A percentile compares a stretch with the other conserved stretches of the same genome.
Conservation (phyloP, 2,329 filamentous ascomycete genomes). For the Penicillium glabrum region DNA sequence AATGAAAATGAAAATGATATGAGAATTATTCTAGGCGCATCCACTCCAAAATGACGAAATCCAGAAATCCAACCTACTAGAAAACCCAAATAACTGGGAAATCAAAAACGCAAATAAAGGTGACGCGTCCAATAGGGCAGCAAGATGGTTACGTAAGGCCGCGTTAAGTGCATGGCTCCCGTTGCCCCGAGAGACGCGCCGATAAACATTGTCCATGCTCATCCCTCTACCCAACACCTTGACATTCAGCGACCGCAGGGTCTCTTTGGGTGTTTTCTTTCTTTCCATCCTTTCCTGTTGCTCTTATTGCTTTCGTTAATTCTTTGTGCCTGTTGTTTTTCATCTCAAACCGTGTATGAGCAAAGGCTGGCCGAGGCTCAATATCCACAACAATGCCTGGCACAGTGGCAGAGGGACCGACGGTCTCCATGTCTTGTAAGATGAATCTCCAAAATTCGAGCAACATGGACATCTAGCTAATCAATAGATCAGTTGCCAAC, state of each 20-base stretch:
- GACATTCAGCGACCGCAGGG: slow-evolving; percentile 21
- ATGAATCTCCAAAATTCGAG: not conserved
- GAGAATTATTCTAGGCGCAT: not conserved
- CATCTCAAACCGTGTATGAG: slow-evolving; percentile 25
- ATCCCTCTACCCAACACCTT: slow-evolving; percentile 18
- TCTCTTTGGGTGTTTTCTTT: slow-evolving; percentile 13
- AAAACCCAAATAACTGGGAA: not conserved
- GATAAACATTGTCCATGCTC: slow-evolving; percentile 19
- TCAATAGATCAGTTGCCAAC: slow-evolving; percentile 69
- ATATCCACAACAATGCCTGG: slow-evolving; percentile 55
- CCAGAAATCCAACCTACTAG: too few relatives aligned
- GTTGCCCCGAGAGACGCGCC: slow-evolving; percentile 27
- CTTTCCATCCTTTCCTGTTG: not conserved
- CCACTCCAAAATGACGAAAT: not conserved
- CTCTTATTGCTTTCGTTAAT: slow-evolving; percentile 10
- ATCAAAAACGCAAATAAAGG: not conserved
- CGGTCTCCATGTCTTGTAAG: slow-evolving; percentile 68
- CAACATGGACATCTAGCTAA: slow-evolving; percentile 1
- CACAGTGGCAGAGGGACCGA: slow-evolving; percentile 61
- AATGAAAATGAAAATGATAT: slow-evolving; percentile 3
- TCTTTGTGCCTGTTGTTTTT: slow-evolving; percentile 8
- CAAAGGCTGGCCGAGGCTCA: slow-evolving; percentile 40
- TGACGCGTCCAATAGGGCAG: slow-evolving; percentile 5
- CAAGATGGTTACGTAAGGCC: slow-evolving; percentile 11
- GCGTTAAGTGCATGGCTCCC: slow-evolving; percentile 3